These are phyloP conservation scores for Staphylotrichum longicolle DNA, from an alignment of 495 filamentous ascomycete species.

Conservation along the genomic window DNA sequence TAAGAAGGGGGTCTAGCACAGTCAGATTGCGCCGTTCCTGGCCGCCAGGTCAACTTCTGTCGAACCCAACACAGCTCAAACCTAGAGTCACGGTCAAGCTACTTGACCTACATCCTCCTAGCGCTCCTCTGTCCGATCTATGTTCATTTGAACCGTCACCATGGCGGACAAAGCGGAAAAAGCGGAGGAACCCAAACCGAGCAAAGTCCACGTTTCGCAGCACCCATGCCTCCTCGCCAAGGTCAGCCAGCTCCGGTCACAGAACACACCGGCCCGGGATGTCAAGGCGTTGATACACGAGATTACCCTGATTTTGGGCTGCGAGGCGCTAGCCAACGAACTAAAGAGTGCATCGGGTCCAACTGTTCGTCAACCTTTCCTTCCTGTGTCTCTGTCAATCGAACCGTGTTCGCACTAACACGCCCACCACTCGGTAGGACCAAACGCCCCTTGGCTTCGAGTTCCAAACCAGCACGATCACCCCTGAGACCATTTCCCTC, in stretches of 20 bases:
- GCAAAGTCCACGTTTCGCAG: constrained; percentile 77
- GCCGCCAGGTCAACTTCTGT: not conserved
- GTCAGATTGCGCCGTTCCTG: too few species aligned
- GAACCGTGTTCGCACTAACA: not conserved
- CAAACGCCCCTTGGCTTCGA: constrained; percentile 69
- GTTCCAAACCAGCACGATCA: constrained; percentile 59
- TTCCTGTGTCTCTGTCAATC: not conserved
- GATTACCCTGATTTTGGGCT: constrained; percentile 76
- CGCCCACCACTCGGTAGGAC: constrained; percentile 48
- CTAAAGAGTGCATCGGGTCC: constrained; percentile 51
- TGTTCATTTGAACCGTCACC: not conserved
- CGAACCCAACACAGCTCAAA: not conserved
- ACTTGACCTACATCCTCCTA: not conserved
- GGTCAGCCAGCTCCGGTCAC: constrained; percentile 81
- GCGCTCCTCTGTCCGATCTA: not conserved
- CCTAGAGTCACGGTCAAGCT: not conserved
- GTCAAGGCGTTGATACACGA: constrained; percentile 82
- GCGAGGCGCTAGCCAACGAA: constrained; percentile 71
- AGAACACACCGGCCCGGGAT: constrained; percentile 64
- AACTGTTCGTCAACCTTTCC: constrained; percentile 36
- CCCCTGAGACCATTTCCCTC: constrained; percentile 68
- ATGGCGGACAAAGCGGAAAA: constrained; percentile 24
- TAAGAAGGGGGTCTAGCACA: not conserved
- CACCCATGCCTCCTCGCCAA: constrained; percentile 88
- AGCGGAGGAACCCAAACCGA: too few species aligned